These are phyloP conservation scores for Aspergillus pseudoglaucus DNA, from an alignment of 2,329 filamentous ascomycete species.

Conservation along the genomic window DNA sequence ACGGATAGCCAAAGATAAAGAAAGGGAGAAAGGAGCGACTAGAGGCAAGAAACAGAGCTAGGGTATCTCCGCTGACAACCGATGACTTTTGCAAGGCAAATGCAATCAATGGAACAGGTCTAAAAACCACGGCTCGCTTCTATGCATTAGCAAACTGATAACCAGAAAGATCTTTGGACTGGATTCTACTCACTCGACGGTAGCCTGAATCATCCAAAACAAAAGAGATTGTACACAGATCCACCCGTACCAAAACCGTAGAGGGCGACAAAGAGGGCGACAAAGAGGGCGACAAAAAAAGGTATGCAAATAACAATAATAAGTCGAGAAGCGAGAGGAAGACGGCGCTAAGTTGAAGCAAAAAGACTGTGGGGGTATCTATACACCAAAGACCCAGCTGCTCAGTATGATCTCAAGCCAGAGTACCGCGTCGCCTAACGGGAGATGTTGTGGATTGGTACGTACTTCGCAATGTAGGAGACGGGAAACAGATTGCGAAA, in stretches of 20 bases:
- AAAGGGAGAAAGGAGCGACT: slow-evolving; percentile 1
- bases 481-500: background rate
- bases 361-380: background rate
- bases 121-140: background rate
- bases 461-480: background rate
- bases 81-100: slow-evolving; percentile 16
- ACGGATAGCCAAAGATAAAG: slow-evolving; percentile 5
- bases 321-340: background rate
- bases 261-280: background rate
- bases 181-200: background rate
- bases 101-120: slow-evolving; percentile 18
- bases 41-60: slow-evolving; percentile 5
- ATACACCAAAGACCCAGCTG: background rate
- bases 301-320: background rate
- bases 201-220: too few species aligned
- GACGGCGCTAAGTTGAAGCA: background rate
- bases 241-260: background rate
- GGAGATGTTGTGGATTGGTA: background rate
- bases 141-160: slow-evolving; percentile 7
- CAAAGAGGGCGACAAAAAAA: background rate
- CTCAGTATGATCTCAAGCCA: background rate
- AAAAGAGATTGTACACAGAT: background rate
- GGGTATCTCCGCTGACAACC: slow-evolving; percentile 19
- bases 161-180: background rate
- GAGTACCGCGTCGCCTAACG: background rate